Evolutionary conservation across 768 basidiomycete genomes (phyloP).

Genomic region (Gelatoporia subvermispora): DNA sequence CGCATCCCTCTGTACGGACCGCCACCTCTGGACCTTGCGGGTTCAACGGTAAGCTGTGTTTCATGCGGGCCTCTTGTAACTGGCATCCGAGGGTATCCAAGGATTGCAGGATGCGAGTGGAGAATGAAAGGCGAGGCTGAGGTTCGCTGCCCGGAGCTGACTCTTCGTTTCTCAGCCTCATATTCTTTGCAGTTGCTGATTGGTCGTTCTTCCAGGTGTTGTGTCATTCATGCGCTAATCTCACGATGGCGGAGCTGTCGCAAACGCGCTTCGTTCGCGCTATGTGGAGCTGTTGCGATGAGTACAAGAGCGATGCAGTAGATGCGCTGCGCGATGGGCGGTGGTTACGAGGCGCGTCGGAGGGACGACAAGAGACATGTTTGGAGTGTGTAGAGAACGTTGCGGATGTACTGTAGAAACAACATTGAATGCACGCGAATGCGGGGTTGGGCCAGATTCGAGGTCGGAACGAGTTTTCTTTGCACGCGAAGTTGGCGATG

Average conservation of each 20-base stretch:
- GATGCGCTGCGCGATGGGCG: no score
- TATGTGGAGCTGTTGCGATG: not conserved
- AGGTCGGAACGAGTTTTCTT: no score
- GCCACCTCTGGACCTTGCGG: conserved; percentile 19
- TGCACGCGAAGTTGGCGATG: no score
- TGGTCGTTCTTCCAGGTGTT: not conserved
- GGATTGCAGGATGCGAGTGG: conserved; percentile 60
- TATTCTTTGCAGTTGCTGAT: conserved; percentile 3
- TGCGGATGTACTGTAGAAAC: no score
- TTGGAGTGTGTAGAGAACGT: no score
- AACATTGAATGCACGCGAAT: no score
- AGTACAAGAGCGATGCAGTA: not conserved
- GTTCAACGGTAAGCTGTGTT: conserved; percentile 9
- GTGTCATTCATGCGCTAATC: no score
- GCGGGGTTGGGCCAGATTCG: no score
- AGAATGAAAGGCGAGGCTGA: conserved; percentile 91
- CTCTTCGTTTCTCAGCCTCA: not conserved
- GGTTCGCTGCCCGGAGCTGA: conserved; percentile 19
- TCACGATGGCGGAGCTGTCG: no score
- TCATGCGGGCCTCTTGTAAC: conserved; percentile 13
- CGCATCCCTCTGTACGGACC: conserved; percentile 55
- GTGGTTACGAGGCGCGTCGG: not conserved
- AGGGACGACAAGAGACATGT: no score
- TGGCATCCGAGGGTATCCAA: not conserved
- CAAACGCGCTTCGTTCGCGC: not conserved